Evolutionary conservation across 768 basidiomycete species (phyloP).

Genomic region (Tylopilus sp.): DNA sequence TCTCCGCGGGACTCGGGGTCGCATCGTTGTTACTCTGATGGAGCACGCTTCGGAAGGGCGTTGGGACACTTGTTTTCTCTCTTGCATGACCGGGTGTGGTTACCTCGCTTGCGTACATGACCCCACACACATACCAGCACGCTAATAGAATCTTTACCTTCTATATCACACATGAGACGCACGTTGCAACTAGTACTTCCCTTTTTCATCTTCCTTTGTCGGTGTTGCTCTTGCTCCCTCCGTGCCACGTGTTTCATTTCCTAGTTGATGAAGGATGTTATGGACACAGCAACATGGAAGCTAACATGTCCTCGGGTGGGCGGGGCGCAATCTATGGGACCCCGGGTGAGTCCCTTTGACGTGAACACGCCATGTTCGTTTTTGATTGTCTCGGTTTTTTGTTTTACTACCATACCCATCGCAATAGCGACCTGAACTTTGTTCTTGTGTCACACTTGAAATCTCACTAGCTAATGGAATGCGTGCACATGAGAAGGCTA

Average conservation of each 20-base stretch:
- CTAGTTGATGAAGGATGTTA: conserved; percentile 22
- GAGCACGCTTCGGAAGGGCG: not conserved
- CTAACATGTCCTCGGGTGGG: conserved; percentile 12
- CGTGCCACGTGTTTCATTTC: not conserved
- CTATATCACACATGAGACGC: conserved; percentile 8
- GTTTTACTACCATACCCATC: not conserved
- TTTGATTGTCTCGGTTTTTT: not conserved
- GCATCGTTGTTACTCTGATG: conserved; percentile 25
- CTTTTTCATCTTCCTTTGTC: not conserved
- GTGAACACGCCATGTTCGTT: not conserved
- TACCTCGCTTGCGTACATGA: conserved; percentile 6
- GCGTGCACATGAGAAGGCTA: too few relatives aligned
- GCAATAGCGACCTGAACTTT: not conserved
- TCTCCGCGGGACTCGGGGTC: conserved; percentile 19
- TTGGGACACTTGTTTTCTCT: not conserved
- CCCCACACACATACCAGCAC: conserved; percentile 17
- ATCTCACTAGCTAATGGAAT: too few relatives aligned
- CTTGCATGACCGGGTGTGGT: not conserved
- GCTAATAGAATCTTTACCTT: conserved; percentile 15
- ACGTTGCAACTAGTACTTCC: not conserved
- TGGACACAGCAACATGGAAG: conserved; percentile 20
- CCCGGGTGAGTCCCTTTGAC: not conserved
- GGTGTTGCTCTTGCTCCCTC: not conserved
- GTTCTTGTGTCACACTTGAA: too few relatives aligned
- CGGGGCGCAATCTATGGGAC: not conserved